phyloP scores from a whole-genome alignment of 176 grass and related monocot species.

The Puya raimondii region DNA sequence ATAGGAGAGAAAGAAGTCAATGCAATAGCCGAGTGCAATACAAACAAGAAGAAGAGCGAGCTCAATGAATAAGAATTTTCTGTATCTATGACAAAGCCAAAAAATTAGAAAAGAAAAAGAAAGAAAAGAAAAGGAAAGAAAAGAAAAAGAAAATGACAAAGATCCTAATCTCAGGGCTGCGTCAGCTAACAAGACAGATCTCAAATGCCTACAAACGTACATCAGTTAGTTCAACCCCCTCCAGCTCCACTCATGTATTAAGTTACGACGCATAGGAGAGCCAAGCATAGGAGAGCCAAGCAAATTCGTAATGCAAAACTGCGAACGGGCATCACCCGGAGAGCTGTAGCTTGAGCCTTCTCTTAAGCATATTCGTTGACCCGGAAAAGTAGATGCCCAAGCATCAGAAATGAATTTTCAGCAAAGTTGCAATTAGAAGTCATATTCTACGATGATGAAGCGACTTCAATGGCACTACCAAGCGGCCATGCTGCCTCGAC shows the following conservation, averaged over 20 bases:
- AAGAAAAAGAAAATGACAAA: constrained; percentile 15
- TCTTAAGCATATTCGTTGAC: constrained; percentile 23
- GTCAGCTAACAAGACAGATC: constrained; percentile 27
- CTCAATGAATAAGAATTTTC: constrained; percentile 17
- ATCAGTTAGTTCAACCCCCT: constrained; percentile 24
- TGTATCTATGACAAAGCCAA: constrained; percentile 10
- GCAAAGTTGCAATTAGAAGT: constrained; percentile 11
- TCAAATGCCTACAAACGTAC: constrained; percentile 10
- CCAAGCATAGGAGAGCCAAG: constrained; percentile 29
- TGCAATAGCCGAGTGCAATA: neutral
- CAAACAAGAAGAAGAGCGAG: neutral
- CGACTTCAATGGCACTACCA: constrained; percentile 90
- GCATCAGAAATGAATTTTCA: constrained; percentile 23
- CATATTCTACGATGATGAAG: constrained; percentile 58
- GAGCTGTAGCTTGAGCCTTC: constrained; percentile 21
- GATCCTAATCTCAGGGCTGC: constrained; percentile 17
- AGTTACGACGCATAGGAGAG: constrained; percentile 23
- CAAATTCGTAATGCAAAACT: constrained; percentile 37
- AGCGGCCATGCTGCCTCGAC: constrained; percentile 96
- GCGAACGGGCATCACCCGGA: constrained; percentile 27
- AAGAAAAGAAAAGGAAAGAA: no score
- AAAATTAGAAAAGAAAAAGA: constrained; percentile 11
- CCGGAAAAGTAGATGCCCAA: constrained; percentile 13
- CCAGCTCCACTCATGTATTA: constrained; percentile 17
- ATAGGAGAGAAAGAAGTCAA: neutral